A percentile compares a stretch with the other conserved stretches of the same genome.
Evolutionary conservation across 2,329 filamentous ascomycete species (phyloP).

Genomic region (Trichoderma cornu-damae): DNA sequence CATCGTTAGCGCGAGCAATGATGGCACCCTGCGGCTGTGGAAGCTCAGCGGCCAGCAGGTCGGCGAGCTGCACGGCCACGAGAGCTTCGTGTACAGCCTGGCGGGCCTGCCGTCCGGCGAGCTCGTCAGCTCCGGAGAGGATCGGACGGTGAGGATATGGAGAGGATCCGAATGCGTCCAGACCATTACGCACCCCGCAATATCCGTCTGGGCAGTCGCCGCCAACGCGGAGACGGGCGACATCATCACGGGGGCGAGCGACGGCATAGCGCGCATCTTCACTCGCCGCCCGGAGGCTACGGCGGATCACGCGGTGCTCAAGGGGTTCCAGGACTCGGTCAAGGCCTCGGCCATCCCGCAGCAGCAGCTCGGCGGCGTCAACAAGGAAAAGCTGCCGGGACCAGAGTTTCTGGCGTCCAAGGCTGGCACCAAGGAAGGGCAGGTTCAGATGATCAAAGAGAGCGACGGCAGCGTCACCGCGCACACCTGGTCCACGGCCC

Average conservation of each 20-base stretch:
- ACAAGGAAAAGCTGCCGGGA: constrained; percentile 87
- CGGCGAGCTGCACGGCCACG: constrained; percentile 77
- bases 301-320: constrained; percentile 62
- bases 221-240: constrained; percentile 77
- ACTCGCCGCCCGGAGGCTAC: constrained; percentile 64
- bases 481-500: constrained; percentile 74
- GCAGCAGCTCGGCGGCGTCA: constrained; percentile 75
- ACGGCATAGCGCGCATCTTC: constrained; percentile 80
- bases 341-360: constrained; percentile 81
- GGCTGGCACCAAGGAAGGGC: constrained; percentile 89
- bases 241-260: constrained; percentile 89
- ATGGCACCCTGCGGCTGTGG: constrained; percentile 84
- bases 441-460: constrained; percentile 87
- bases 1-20: constrained; percentile 93
- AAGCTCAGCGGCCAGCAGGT: constrained; percentile 72
- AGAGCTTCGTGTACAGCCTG: constrained; percentile 90
- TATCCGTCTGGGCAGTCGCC: constrained; percentile 94
- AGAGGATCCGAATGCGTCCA: constrained; percentile 76
- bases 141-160: constrained; percentile 91
- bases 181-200: constrained; percentile 93
- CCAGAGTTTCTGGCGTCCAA: constrained; percentile 79
- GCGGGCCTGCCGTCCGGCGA: constrained; percentile 74
- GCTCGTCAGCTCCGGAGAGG: constrained; percentile 85
- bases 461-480: constrained; percentile 76
- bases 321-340: constrained; percentile 75